Evolutionary conservation across 2,329 filamentous ascomycete genomes (phyloP).

Genomic region (Pseudomassariella vexata): DNA sequence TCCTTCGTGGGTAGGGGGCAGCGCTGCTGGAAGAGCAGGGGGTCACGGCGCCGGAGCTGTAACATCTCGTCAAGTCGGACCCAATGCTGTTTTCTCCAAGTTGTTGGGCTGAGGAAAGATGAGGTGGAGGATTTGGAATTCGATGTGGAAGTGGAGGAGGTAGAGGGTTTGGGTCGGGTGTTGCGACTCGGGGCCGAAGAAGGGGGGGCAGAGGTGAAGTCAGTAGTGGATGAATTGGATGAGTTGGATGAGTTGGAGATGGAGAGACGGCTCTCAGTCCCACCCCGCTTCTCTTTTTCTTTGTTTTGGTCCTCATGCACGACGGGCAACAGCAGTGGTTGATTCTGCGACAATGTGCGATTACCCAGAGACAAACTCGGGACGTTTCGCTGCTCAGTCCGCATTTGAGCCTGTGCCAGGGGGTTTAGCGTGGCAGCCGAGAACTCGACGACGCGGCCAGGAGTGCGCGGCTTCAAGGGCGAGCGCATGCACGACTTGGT

Average conservation of each 20-base stretch:
- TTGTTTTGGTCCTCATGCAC: no score
- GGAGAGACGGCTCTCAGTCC: no score
- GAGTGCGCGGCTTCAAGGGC: conserved; percentile 51
- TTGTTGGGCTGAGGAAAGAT: conserved; percentile 36
- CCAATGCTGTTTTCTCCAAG: conserved; percentile 50
- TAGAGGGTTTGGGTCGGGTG: no score
- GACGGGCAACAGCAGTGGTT: no score
- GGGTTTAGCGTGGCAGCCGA: conserved; percentile 44
- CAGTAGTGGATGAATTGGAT: no score
- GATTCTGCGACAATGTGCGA: no score
- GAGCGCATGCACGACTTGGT: conserved; percentile 53
- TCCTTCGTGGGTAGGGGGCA: neutral
- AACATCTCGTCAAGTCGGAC: conserved; percentile 45
- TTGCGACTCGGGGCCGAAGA: no score
- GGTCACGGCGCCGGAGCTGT: conserved; percentile 37
- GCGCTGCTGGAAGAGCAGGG: conserved; percentile 29
- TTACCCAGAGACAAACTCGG: conserved; percentile 1
- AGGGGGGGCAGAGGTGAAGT: no score
- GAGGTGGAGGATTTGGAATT: no score
- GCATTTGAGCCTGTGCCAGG: conserved; percentile 30
- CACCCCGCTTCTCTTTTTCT: no score
- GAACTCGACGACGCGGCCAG: conserved; percentile 54
- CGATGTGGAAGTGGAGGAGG: no score
- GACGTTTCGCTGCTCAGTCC: conserved; percentile 12
- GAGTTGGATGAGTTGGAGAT: no score